Evolutionary conservation across 2,329 filamentous ascomycete genomes (phyloP).

Genomic region (Spiromastix sp.): DNA sequence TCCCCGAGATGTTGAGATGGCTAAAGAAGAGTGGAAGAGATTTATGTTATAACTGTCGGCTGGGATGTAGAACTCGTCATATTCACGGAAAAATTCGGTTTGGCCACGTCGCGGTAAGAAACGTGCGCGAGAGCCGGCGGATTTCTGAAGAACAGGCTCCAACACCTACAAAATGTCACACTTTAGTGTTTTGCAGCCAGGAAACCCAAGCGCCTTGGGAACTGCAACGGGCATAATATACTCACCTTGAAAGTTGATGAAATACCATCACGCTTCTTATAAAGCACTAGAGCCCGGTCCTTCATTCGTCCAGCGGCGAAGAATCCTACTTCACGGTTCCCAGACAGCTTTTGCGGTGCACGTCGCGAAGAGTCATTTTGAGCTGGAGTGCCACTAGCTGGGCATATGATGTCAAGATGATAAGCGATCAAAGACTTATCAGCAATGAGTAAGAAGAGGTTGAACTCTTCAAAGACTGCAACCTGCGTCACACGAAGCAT

Average conservation of each 20-base stretch:
- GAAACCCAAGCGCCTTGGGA: background rate
- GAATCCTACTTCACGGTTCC: conserved; percentile 86
- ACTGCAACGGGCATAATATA: conserved; percentile 4
- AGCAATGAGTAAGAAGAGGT: conserved; percentile 78
- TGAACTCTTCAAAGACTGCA: conserved; percentile 89
- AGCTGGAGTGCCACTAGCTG: conserved; percentile 35
- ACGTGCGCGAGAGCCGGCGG: conserved; percentile 69
- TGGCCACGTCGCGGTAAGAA: conserved; percentile 55
- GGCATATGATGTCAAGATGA: conserved; percentile 74
- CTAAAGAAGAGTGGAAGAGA: conserved; percentile 88
- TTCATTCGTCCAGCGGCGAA: conserved; percentile 97
- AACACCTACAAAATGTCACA: conserved; percentile 71
- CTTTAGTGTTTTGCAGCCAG: conserved; percentile 3
- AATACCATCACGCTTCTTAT: conserved; percentile 89
- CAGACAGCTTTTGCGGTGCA: conserved; percentile 82
- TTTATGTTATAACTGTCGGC: conserved; percentile 92
- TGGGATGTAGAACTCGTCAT: conserved; percentile 97
- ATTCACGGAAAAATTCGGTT: conserved; percentile 95
- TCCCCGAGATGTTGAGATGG: conserved; percentile 81
- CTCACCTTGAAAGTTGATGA: conserved; percentile 75
- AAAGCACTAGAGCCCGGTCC: conserved; percentile 86
- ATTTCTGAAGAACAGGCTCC: conserved; percentile 90
- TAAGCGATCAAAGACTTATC: conserved; percentile 90
- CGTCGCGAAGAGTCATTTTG: conserved; percentile 63
- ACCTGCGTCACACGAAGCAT: conserved; percentile 77